phyloP scores from a whole-genome alignment of 2,329 filamentous ascomycete genomes.

The Boeremia exigua region DNA sequence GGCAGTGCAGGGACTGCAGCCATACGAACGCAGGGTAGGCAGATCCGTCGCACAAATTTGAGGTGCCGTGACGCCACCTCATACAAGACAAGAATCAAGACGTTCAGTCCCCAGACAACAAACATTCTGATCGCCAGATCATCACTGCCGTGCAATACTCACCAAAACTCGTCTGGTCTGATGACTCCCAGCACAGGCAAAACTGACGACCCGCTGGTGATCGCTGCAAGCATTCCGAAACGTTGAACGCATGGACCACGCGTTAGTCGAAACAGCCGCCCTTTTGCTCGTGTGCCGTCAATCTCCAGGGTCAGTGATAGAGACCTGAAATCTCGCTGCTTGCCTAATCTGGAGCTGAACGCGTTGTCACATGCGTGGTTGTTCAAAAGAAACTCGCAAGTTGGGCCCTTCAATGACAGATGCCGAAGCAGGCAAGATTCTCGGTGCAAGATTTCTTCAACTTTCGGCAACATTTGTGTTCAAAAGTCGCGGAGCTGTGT shows the following conservation, averaged over 20 bases:
- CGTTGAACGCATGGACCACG: conserved; percentile 7
- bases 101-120: conserved; percentile 14
- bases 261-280: conserved; percentile 19
- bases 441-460: no score
- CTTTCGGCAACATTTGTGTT: neutral
- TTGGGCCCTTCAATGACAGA: neutral
- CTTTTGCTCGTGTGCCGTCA: conserved; percentile 16
- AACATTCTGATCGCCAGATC: conserved; percentile 3
- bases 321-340: conserved; percentile 9
- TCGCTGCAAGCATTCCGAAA: conserved; percentile 19
- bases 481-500: neutral
- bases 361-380: conserved; percentile 7
- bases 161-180: neutral
- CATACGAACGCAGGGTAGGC: conserved; percentile 18
- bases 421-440: no score
- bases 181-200: conserved; percentile 5
- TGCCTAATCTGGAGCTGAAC: neutral
- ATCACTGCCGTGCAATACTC: conserved; percentile 9
- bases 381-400: neutral
- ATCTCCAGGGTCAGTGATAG: conserved; percentile 3
- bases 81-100: conserved; percentile 16
- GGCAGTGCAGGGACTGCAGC: conserved; percentile 16
- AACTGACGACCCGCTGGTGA: conserved; percentile 11
- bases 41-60: conserved; percentile 13
- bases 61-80: conserved; percentile 13